Base-by-base conservation (phyloP, 305 asterid species). In the Fraxinus latifolia region DNA sequence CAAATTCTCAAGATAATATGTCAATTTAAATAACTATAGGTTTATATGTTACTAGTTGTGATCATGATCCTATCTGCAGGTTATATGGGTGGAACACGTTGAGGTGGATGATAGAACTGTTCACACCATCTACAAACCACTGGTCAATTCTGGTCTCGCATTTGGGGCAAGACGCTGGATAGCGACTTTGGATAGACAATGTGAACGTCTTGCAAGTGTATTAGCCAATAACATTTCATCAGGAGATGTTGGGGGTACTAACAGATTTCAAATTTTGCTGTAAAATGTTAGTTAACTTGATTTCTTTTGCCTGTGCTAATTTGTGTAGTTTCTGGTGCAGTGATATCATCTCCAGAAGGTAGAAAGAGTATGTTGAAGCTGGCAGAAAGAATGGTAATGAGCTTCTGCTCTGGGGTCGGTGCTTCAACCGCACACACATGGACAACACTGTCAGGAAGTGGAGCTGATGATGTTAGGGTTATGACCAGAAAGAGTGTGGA, bases 111-210 rank as follows among this genome's bases (percentile, higher is more conserved):
- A 94, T 31, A 86, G 97, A 81, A 94, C 92, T 0, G 97, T 94
- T 3, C 97, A 95, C 81, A 88, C 73, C 85, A 94, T 95, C 84
- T 95, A 95, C 90, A 92, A 87, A 74, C 87, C 90, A 15, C 87
- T 95, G 5, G 98, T 95, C 7, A 91, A 92, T 65, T 89, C 99
- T 1, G 95, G 98, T 1, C 91, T 95, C 0, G 98, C 94, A 4
- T 95, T 94, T 19, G 99, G 98, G 14, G 99, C 98, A 0, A 92
- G 87, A 81, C 95, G 98, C 21, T 95, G 99, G 99, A 93, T 95
- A 19, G 96, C 96, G 0, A 93, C 97, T 1, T 87, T 94, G 17
- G 97, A 94, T 74, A 82, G 99, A 17, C 98, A 94, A 55, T 95
- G 99, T 37, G 99, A 95, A 81, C 89, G 99, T 0, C 92, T 95